Evolutionary conservation across 768 basidiomycete genomes (phyloP).

Genomic region (Rhizopogon salebrosus): DNA sequence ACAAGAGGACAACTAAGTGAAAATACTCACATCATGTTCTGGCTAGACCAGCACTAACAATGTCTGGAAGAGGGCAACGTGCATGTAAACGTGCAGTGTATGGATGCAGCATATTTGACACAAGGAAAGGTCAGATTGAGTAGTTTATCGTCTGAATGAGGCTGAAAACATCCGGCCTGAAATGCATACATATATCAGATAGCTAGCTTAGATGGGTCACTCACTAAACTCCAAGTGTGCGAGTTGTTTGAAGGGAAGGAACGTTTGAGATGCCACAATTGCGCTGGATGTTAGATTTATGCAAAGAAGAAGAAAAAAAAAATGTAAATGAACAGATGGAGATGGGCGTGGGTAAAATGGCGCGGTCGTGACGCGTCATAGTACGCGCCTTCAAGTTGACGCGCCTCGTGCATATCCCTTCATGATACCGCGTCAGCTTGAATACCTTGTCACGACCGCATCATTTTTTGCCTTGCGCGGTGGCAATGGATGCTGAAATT

Average conservation of each 20-base stretch:
- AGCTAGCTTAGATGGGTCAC: background rate
- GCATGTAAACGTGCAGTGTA: background rate
- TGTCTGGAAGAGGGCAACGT: background rate
- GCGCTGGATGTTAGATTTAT: background rate
- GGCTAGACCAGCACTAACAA: background rate
- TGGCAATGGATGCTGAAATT: no score
- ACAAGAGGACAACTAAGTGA: background rate
- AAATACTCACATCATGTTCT: background rate
- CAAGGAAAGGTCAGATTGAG: background rate
- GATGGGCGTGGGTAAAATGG: background rate
- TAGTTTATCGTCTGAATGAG: conserved; percentile 5
- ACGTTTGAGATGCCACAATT: background rate
- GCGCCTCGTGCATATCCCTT: no score
- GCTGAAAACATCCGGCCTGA: conserved; percentile 34
- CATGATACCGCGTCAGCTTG: no score
- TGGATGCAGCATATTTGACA: conserved; percentile 1
- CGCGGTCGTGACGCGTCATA: background rate
- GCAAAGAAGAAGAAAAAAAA: no score
- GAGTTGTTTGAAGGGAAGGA: background rate
- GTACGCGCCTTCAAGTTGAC: no score
- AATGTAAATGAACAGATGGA: background rate
- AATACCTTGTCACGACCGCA: no score
- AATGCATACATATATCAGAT: conserved; percentile 33
- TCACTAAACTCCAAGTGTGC: background rate
- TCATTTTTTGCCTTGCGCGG: no score